Evolutionary conservation across 768 basidiomycete genomes (phyloP).

Genomic region (Coprinellus micaceus): DNA sequence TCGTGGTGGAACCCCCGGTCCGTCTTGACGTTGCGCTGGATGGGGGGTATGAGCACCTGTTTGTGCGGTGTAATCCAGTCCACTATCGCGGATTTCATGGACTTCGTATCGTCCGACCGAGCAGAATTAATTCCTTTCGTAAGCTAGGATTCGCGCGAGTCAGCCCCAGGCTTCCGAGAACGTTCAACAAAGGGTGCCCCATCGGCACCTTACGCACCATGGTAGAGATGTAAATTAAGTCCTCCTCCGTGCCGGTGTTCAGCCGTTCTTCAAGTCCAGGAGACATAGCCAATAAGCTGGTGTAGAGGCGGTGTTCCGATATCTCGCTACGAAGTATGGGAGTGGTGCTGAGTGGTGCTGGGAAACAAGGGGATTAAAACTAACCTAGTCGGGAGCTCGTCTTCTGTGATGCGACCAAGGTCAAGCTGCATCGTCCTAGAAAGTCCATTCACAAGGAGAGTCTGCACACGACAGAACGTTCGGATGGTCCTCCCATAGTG

Average conservation of each 20-base stretch:
- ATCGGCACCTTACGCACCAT: slow-evolving; percentile 14
- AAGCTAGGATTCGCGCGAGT: too few species aligned
- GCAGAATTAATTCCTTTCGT: too few species aligned
- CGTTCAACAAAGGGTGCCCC: too few species aligned
- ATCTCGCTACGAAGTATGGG: too few species aligned
- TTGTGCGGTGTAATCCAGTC: too few species aligned
- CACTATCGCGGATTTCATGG: too few species aligned
- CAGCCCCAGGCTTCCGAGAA: too few species aligned
- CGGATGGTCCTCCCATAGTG: neutral
- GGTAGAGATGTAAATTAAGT: slow-evolving; percentile 15
- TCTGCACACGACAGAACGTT: slow-evolving; percentile 10
- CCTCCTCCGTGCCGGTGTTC: slow-evolving; percentile 17
- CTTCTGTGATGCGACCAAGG: slow-evolving; percentile 7
- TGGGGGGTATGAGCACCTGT: too few species aligned
- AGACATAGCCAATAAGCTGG: slow-evolving; percentile 4
- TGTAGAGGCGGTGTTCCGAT: neutral
- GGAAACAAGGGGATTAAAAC: neutral
- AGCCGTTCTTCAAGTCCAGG: slow-evolving; percentile 11
- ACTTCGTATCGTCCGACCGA: too few species aligned
- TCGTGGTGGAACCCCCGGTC: too few species aligned
- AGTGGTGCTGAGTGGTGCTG: too few species aligned
- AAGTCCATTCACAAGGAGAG: slow-evolving; percentile 16
- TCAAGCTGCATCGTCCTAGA: slow-evolving; percentile 3
- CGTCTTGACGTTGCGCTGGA: too few species aligned
- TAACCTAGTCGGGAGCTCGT: slow-evolving; percentile 3